Percentiles rank a stretch among this genome's conserved stretches.
Evolutionary conservation across 2,329 filamentous ascomycete species (phyloP).

Genomic region (Epichloe typhina): DNA sequence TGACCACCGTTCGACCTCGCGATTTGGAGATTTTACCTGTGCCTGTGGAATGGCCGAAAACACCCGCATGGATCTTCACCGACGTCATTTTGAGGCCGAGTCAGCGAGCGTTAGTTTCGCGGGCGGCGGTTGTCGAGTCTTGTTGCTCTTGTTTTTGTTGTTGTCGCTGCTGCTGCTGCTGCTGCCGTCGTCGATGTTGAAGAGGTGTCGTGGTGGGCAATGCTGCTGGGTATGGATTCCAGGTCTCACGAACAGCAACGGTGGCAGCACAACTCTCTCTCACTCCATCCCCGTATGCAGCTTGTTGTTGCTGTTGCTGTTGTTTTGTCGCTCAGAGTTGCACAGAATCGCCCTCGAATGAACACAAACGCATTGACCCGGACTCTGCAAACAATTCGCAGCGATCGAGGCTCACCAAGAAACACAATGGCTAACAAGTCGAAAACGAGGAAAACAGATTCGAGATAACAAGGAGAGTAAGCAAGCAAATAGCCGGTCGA

Average conservation of each 20-base stretch:
- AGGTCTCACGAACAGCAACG: not conserved
- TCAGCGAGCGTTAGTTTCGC: not conserved
- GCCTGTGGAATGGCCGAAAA: conserved; percentile 8
- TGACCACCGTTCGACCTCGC: conserved; percentile 35
- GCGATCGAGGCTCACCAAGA: not conserved
- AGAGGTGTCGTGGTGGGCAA: not conserved
- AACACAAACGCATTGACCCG: not conserved
- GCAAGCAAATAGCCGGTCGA: not conserved
- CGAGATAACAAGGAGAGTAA: not conserved
- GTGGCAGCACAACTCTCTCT: not conserved
- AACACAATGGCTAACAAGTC: not conserved
- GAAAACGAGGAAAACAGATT: too few relatives aligned
- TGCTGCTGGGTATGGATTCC: not conserved
- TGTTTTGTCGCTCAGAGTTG: not conserved
- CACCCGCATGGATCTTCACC: conserved; percentile 15
- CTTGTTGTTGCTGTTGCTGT: not conserved
- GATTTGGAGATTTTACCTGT: conserved; percentile 28
- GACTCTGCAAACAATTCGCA: not conserved
- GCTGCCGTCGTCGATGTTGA: not conserved
- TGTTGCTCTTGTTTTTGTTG: not conserved
- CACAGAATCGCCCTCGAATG: conserved; percentile 1
- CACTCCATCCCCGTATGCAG: not conserved
- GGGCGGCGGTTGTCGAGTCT: not conserved
- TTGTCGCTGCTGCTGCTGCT: not conserved
- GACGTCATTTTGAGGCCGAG: conserved; percentile 13